Evolutionary conservation across 441 rosid genomes (phyloP).

Genomic region (Adansonia madagascariensis): DNA sequence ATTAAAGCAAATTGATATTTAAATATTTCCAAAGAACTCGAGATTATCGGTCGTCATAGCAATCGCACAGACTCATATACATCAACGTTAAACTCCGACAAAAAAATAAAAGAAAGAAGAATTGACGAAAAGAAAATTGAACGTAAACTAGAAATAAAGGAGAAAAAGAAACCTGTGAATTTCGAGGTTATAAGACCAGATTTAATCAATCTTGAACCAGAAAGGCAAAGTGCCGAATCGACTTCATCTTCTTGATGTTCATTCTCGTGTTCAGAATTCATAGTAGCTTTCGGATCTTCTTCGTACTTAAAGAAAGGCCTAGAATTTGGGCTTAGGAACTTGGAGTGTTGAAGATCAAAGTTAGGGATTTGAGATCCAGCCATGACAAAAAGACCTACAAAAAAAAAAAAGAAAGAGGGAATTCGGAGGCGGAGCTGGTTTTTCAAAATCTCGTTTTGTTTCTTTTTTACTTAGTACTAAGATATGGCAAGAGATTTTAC

Average conservation of each 20-base stretch:
- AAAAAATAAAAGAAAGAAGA: background rate
- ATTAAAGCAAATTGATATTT: background rate
- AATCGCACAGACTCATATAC: background rate
- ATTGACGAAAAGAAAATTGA: background rate
- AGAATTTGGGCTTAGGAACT: slow-evolving; percentile 13
- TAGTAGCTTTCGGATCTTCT: background rate
- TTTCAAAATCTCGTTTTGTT: background rate
- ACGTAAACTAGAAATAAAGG: background rate
- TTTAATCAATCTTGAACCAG: slow-evolving; percentile 31
- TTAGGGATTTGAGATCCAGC: slow-evolving; percentile 1
- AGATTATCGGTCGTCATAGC: background rate
- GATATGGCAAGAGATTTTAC: background rate
- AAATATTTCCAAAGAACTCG: background rate
- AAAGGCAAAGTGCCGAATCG: slow-evolving; percentile 27
- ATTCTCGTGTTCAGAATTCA: slow-evolving; percentile 18
- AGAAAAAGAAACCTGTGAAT: slow-evolving; percentile 25
- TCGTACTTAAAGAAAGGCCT: background rate
- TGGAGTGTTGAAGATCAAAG: background rate
- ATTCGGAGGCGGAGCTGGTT: background rate
- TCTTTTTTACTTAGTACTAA: background rate
- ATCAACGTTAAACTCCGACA: slow-evolving; percentile 4
- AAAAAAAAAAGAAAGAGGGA: background rate
- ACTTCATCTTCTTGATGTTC: slow-evolving; percentile 18
- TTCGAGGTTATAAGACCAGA: slow-evolving; percentile 27
- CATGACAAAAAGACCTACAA: background rate